These are phyloP conservation scores for Jamesozyma jinghongensis DNA, from an alignment of 805 yeast species.

Conservation along the genomic window DNA sequence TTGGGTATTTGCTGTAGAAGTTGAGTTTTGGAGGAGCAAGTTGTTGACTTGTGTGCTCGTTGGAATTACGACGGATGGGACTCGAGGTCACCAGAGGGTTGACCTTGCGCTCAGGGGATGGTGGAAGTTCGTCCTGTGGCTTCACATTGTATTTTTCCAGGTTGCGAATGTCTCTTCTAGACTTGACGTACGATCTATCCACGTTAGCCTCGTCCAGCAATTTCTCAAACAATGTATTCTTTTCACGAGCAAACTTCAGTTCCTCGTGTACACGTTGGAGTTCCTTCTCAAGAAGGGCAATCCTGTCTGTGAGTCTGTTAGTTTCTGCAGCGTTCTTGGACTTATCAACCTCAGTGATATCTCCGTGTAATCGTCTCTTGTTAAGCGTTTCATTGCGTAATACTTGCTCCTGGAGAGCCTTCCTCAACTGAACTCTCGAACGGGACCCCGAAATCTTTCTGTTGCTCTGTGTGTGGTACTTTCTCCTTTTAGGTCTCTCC, in stretches of 20 bases:
- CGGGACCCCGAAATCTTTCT: neutral
- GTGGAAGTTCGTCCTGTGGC: conserved; percentile 27
- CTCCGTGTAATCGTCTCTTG: conserved; percentile 5
- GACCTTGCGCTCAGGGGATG: conserved; percentile 16
- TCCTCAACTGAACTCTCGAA: neutral
- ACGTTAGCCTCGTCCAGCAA: conserved; percentile 28
- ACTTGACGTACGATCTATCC: conserved; percentile 26
- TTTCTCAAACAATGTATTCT: conserved; percentile 23
- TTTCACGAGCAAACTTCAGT: conserved; percentile 26
- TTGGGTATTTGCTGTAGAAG: conserved; percentile 25
- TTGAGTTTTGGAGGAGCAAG: conserved; percentile 7
- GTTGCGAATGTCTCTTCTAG: conserved; percentile 28
- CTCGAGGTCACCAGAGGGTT: conserved; percentile 30
- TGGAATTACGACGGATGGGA: conserved; percentile 17
- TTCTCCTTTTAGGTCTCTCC: neutral
- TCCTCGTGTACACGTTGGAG: conserved; percentile 12
- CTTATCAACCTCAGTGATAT: neutral
- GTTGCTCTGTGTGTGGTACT: neutral
- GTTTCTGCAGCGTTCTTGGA: too few species aligned
- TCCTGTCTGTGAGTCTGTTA: conserved; percentile 6
- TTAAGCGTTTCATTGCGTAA: conserved; percentile 18
- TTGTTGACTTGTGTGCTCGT: neutral
- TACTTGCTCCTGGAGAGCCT: conserved; percentile 9
- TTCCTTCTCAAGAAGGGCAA: conserved; percentile 9
- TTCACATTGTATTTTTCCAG: conserved; percentile 24